Evolutionary conservation across 441 rosid species (phyloP).

Genomic region (Sinapis alba): DNA sequence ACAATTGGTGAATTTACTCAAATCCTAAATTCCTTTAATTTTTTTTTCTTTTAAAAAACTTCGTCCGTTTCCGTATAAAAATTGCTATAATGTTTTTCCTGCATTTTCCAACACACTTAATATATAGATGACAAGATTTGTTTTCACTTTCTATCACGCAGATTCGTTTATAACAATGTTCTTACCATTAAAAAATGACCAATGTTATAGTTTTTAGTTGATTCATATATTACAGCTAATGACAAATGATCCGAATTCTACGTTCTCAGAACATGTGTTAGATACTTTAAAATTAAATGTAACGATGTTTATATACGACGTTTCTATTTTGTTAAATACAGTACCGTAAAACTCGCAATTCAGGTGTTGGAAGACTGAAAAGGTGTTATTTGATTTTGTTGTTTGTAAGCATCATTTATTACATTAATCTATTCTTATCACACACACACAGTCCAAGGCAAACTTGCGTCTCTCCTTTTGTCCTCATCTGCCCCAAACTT

Average conservation of each 20-base stretch:
- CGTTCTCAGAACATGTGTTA: neutral
- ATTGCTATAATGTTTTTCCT: too few species aligned
- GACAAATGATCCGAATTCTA: neutral
- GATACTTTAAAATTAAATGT: neutral
- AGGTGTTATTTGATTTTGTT: neutral
- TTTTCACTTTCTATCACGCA: neutral
- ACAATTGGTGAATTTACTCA: too few species aligned
- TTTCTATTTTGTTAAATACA: neutral
- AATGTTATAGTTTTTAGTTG: neutral
- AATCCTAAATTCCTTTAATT: too few species aligned
- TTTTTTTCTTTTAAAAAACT: too few species aligned
- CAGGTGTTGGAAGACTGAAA: conserved; percentile 16
- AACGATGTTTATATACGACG: neutral
- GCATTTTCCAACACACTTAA: too few species aligned
- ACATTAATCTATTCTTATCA: conserved; percentile 12
- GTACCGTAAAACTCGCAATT: neutral
- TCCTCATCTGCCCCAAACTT: conserved; percentile 16
- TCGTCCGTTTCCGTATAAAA: too few species aligned
- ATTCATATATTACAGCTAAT: neutral
- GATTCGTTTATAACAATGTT: neutral
- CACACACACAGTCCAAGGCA: conserved; percentile 31
- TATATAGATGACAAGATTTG: too few species aligned
- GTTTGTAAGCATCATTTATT: neutral
- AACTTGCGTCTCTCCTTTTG: conserved; percentile 30
- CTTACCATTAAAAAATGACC: neutral